A percentile compares a stretch with the other conserved stretches of the same genome.
phyloP scores from a whole-genome alignment of 176 grass and related monocot species.

The Eleusine indica region DNA sequence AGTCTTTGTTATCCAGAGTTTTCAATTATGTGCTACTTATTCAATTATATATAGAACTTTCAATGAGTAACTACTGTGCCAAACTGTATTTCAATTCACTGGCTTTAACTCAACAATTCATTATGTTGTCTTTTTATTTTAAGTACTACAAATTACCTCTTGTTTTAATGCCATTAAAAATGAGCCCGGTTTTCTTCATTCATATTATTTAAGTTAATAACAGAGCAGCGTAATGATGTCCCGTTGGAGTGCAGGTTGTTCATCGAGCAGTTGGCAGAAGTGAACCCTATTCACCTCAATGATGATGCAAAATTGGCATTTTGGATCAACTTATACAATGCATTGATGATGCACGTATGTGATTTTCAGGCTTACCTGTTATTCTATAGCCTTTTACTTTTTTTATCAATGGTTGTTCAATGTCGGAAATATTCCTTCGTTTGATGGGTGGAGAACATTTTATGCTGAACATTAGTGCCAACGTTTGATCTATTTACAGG shows the following conservation, averaged over 20 bases:
- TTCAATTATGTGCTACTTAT: not conserved
- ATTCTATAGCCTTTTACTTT: slow-evolving; percentile 22
- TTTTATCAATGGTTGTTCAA: not conserved
- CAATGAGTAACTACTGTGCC: not conserved
- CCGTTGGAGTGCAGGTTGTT: slow-evolving; percentile 60
- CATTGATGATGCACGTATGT: slow-evolving; percentile 91
- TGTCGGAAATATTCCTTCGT: not conserved
- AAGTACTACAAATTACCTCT: not conserved
- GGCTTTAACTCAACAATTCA: not conserved
- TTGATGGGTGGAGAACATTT: not conserved
- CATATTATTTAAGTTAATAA: not conserved
- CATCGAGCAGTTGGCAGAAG: slow-evolving; percentile 88
- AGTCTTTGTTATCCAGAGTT: not conserved
- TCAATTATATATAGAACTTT: not conserved
- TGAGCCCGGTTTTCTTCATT: not conserved
- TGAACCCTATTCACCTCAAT: slow-evolving; percentile 73
- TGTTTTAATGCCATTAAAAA: slow-evolving; percentile 19
- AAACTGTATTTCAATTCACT: not conserved
- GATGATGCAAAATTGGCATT: slow-evolving; percentile 80
- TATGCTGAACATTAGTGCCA: not conserved
- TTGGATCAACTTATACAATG: slow-evolving; percentile 98
- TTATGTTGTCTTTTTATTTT: not conserved
- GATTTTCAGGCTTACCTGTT: not conserved
- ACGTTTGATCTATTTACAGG: slow-evolving; percentile 39
- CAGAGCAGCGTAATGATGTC: slow-evolving; percentile 27